Base-by-base conservation (phyloP, 2,329 filamentous ascomycete genomes). In the Diplocarpon mali region DNA sequence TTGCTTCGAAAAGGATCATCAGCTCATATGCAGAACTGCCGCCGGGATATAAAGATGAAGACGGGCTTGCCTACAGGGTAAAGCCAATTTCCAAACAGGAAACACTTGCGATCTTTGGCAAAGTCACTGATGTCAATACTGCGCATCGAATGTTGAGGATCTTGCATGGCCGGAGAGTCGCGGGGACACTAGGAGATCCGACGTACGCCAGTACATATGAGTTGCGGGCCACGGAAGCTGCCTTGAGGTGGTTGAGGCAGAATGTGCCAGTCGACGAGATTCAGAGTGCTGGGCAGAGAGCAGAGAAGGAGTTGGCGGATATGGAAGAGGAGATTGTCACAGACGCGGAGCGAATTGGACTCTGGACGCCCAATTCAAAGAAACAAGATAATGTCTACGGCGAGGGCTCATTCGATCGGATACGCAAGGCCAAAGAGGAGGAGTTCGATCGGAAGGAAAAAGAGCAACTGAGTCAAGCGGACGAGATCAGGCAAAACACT, bases 131-230 rank as follows among this genome's bases (percentile, higher is more conserved):
- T 47, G 58, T 65, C 1, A 51, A 55, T 3, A 55, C 60, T 5
- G 78, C 70, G 15, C 80, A 80, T 57, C 63, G 62, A 36, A 60
- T 81, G 35, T 61, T 82, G 40, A 66, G 67, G 42, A 73, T 81
- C 40, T 61, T 81, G 11, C 78, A 83, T 57, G 78, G 78, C 8
- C 70, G 76, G 30, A 68, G 78, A 34, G 75, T 83, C 16, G 76
- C 78, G 7, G 78, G 78, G 29, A 80, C 77, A 2, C 65, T 82
- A 35, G 70, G 76, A 10, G 78, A 82, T 55, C 77, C 77, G 2
- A 64, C 63, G 4, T 67, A 74, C 38, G 62, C 39, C 14, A 34
- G 46, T 32, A 31, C 38, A 8, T 55, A 49, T 36, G 48, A 57
- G 34, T 28, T 45, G 31, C 24, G 31, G 11, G 67, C 76, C 47